Base-by-base conservation (phyloP, 495 filamentous ascomycete species). In the Hypoxylon intermedium region DNA sequence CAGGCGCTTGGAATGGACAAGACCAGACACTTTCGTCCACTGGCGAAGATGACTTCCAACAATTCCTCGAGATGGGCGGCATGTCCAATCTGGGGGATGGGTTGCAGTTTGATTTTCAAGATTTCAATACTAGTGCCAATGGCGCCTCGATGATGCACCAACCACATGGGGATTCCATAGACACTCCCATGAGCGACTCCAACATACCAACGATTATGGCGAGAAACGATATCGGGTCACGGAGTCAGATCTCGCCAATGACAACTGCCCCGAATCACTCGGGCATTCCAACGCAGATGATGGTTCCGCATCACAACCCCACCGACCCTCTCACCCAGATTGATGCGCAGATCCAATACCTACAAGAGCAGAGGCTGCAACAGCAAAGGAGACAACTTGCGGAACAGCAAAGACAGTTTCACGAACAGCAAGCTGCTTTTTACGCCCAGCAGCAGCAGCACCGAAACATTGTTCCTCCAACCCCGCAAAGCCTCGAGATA, bases 401-500 rank as follows among this genome's bases (percentile, higher is more conserved):
- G 19, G 75, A 76, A 33, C 71, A 75, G 30, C 70, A 76, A 47
- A 65, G 72, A 45, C 76, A 72, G 51, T 64, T 78, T 45, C 82
- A 86, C 60, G 79, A 85, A 60, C 82, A 83, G 40, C 79, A 81
- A 55, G 71, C 73, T 31, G 77, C 77, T 41, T 77, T 80, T 74
- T 81, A 81, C 69, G 55, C 79, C 57, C 68, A 73, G 23, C 83
- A 87, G 20, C 78, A 82, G 44, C 79, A 82, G 48, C 75, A n/a
- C n/a, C n/a, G 66, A 52, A 68, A 53, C 19, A 87, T 91, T 64
- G 87, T 97, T 18, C 94, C 94, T 6, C 93, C 92, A 7, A 98
- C 94, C 1, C 94, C 94, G 0, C 93, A 93, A 67, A 97, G 94
- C 70, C 82, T 93, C 37, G 92, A 98, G 69, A 81, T 98, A 67